A percentile compares a stretch with the other conserved stretches of the same genome.
Evolutionary conservation across 352 stramenopile species (phyloP).

Genomic region (Albugo candida): DNA sequence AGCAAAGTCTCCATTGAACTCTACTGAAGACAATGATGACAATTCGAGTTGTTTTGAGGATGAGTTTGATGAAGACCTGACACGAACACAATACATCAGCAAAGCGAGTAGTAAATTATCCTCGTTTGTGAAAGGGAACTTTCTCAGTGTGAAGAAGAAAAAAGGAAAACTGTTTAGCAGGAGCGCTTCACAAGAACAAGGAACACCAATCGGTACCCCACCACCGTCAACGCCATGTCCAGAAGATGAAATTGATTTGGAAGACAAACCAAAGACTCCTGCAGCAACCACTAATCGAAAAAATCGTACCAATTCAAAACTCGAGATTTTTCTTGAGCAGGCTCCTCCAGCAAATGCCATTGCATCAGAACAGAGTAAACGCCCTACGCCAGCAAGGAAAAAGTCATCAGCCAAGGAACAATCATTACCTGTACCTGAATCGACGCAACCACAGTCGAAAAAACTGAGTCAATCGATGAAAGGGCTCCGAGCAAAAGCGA

Average conservation of each 20-base stretch:
- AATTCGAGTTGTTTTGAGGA: slow-evolving; percentile 15
- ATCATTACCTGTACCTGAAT: neutral
- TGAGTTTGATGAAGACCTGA: neutral
- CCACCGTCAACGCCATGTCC: slow-evolving; percentile 3
- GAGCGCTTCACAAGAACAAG: slow-evolving; percentile 6
- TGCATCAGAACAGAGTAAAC: slow-evolving; percentile 34
- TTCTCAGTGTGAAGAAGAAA: slow-evolving; percentile 65
- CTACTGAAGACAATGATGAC: slow-evolving; percentile 4
- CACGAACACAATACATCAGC: slow-evolving; percentile 1
- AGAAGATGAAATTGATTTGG: no score
- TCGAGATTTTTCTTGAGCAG: slow-evolving; percentile 65
- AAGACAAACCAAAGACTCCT: no score
- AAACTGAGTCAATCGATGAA: no score
- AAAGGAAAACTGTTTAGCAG: neutral
- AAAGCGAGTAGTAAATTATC: slow-evolving; percentile 13
- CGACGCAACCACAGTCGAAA: no score
- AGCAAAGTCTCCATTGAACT: slow-evolving; percentile 18
- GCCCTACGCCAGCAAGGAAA: slow-evolving; percentile 34
- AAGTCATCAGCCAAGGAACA: slow-evolving; percentile 8
- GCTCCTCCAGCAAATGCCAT: slow-evolving; percentile 34
- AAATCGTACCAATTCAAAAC: slow-evolving; percentile 18
- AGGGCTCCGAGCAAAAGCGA: no score
- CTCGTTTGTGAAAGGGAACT: slow-evolving; percentile 27
- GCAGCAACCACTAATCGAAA: no score
- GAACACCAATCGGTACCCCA: slow-evolving; percentile 25